Evolutionary conservation across 129 eudicot genomes (phyloP).

Genomic region (Tanacetum coccineum): DNA sequence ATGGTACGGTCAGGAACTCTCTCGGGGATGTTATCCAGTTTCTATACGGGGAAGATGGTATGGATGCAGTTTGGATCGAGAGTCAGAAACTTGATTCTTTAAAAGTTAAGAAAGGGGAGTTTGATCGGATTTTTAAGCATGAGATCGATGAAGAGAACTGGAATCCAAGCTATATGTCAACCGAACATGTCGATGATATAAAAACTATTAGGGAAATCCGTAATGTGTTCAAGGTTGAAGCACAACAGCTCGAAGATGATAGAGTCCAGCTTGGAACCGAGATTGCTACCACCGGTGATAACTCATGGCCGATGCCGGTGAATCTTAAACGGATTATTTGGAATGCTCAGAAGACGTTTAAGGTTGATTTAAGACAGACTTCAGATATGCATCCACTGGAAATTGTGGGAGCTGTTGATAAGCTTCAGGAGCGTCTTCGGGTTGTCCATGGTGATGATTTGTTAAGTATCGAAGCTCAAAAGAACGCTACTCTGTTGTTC

Average conservation of each 20-base stretch:
- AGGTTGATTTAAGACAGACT: conserved; percentile 70
- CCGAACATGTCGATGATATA: conserved; percentile 73
- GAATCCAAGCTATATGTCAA: conserved; percentile 73
- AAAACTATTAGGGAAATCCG: conserved; percentile 72
- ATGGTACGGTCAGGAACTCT: conserved; percentile 85
- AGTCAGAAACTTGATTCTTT: conserved; percentile 72
- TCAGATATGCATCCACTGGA: conserved; percentile 98
- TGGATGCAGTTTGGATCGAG: conserved; percentile 96
- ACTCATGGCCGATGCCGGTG: conserved; percentile 32
- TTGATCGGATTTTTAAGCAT: conserved; percentile 48
- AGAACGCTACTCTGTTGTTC: conserved; percentile 88
- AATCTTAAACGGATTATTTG: not conserved
- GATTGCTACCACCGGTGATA: conserved; percentile 84
- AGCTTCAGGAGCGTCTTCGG: conserved; percentile 83
- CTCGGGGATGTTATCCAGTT: conserved; percentile 87
- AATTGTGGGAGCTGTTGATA: conserved; percentile 88
- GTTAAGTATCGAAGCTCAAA: conserved; percentile 88
- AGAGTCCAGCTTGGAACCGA: conserved; percentile 75
- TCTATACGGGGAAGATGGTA: conserved; percentile 91
- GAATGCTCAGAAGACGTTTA: conserved; percentile 39
- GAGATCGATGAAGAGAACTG: conserved; percentile 68
- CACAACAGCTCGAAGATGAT: conserved; percentile 76
- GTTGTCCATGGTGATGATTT: conserved; percentile 92
- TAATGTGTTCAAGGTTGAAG: conserved; percentile 82
- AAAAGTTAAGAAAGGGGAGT: conserved; percentile 62